Base-by-base conservation (phyloP, 768 basidiomycete genomes). In the Phallus indusiatus region DNA sequence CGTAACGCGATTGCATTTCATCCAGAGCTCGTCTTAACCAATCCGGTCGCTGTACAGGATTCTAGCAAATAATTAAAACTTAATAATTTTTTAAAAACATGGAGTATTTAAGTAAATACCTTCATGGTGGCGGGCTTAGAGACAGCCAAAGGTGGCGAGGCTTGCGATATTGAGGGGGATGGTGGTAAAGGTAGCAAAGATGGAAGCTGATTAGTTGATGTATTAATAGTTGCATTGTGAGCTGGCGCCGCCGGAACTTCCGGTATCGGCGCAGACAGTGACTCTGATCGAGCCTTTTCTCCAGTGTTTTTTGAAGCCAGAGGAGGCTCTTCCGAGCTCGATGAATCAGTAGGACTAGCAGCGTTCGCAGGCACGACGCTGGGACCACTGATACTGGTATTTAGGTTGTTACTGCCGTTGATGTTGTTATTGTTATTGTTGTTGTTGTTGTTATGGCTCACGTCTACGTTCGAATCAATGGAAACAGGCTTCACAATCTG, bases 11-110 rank as follows among this genome's bases (percentile, higher is more conserved):
- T 65, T 86, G 83, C 78, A 94, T 81, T 1, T 73, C 75, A 53
- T 79, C 77, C 67, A 88, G 80, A n/a, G 88, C 84, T 20, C 65
- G 65, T n/a, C 76, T 72, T 46, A 93, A 74, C 90, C 93, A 94
- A 18, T 73, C 67, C 0, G 91, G 91, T 18, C 78, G 80, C 74
- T 83, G 61, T 47, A 63, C 49, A 61, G 67, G 60, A 48, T 52
- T 47, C 46, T 50, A 56, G 4, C 12, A 14, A 14, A n/a, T 42
- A 10, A 10, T 4, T 11, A 42, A 24, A 18, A 22, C 42, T 35
- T 10, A 16, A 34, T 18, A 11, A 17, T 16, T 8, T 54, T 11
- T 16, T 12, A 10, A 36, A 33, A 33, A 36, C n/a, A 11, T 11
- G 12, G 22, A 54, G 53, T 34, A 55, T 54, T 28, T 33, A 55